Conservation (phyloP, 2,329 filamentous ascomycete genomes). For the Mollisiaceae sp. region DNA sequence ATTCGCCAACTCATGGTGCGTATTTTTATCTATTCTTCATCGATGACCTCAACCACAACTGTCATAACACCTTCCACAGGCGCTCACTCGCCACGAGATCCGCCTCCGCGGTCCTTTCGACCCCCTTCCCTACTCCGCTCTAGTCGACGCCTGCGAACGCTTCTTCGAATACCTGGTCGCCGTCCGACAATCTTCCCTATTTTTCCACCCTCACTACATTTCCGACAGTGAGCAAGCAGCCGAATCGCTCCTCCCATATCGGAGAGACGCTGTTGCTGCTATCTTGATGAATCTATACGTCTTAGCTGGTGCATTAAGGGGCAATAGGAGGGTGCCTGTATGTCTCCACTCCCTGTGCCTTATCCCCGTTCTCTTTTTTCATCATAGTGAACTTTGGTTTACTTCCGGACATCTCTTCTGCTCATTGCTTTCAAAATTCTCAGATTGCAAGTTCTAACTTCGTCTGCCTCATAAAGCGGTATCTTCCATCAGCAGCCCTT, state of each 20-base stretch:
- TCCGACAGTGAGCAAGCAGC: conserved; percentile 56
- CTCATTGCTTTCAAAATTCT: too few species aligned
- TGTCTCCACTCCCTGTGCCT: conserved; percentile 5
- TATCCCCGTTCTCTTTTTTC: background rate
- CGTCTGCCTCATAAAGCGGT: conserved; percentile 39
- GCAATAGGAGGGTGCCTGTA: conserved; percentile 53
- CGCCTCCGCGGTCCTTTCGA: conserved; percentile 63
- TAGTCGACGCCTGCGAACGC: conserved; percentile 59
- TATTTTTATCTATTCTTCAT: background rate
- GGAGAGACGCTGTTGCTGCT: conserved; percentile 61
- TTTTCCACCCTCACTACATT: conserved; percentile 60
- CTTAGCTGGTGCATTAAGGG: conserved; percentile 59
- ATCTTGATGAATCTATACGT: conserved; percentile 64
- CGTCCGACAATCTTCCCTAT: conserved; percentile 61
- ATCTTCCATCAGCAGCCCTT: conserved; percentile 60
- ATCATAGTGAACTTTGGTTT: background rate
- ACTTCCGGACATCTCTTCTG: too few species aligned
- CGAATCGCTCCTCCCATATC: conserved; percentile 54
- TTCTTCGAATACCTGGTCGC: conserved; percentile 65
- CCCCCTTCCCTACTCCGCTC: conserved; percentile 58
- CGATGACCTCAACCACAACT: background rate
- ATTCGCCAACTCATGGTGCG: conserved; percentile 57
- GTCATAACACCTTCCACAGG: conserved; percentile 35
- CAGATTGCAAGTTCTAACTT: too few species aligned
- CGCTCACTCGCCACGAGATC: conserved; percentile 63